Percentiles rank a stretch among this genome's conserved stretches.
Conservation (phyloP, 2,329 filamentous ascomycete species). For the Aaosphaeria arxii region DNA sequence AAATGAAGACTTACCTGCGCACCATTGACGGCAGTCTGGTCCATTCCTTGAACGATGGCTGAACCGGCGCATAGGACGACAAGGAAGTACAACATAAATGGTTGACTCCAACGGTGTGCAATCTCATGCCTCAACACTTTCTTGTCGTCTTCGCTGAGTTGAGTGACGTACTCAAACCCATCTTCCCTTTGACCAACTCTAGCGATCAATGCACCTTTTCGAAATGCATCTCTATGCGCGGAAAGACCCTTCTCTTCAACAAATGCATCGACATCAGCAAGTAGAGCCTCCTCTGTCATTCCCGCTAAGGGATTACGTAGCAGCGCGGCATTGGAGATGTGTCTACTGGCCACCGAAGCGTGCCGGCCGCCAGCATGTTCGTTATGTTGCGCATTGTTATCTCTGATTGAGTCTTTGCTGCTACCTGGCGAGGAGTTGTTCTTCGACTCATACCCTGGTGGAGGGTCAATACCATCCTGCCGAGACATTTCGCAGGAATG, state of each 20-base stretch:
- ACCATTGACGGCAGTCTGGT: conserved; percentile 33
- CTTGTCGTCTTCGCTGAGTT: conserved; percentile 54
- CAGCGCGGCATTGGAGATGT: conserved; percentile 21
- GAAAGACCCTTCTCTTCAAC: conserved; percentile 48
- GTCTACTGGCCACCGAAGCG: conserved; percentile 5
- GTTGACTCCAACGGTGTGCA: conserved; percentile 67
- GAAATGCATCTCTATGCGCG: conserved; percentile 48
- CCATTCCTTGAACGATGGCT: conserved; percentile 64
- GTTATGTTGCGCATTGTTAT: conserved; percentile 11
- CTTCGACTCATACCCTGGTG: not conserved
- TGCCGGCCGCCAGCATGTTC: conserved; percentile 12
- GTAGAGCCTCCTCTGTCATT: conserved; percentile 51
- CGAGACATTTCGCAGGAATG: too few relatives aligned
- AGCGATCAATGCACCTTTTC: conserved; percentile 52
- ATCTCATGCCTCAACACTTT: conserved; percentile 59
- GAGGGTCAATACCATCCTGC: not conserved
- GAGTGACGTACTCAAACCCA: conserved; percentile 48
- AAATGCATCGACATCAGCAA: conserved; percentile 55
- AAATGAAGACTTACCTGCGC: conserved; percentile 16
- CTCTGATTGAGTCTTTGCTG: conserved; percentile 19
- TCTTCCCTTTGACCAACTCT: conserved; percentile 45
- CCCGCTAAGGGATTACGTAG: conserved; percentile 56
- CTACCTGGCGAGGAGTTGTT: conserved; percentile 4
- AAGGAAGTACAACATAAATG: conserved; percentile 62
- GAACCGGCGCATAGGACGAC: conserved; percentile 65